Evolutionary conservation across 1,284 basidiomycete species (phyloP).

Genomic region (Cryptococcus deneoformans): DNA sequence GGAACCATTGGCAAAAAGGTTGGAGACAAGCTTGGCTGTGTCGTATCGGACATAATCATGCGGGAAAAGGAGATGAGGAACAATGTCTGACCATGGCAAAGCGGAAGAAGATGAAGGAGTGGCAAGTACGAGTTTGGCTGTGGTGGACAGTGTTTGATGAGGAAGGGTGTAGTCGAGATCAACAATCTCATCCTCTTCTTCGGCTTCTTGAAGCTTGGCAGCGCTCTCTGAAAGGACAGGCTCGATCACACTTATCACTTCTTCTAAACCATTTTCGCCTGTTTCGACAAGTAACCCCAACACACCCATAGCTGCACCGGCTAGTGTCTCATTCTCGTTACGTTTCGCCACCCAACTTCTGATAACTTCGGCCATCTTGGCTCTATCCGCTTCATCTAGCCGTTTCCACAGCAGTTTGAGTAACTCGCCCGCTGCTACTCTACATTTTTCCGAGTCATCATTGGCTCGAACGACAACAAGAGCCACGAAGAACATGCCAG

Average conservation of each 20-base stretch:
- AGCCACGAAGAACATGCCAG: conserved; percentile 87
- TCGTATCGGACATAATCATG: conserved; percentile 93
- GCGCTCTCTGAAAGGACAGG: conserved; percentile 57
- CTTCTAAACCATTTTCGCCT: conserved; percentile 8
- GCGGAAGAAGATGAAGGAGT: conserved; percentile 56
- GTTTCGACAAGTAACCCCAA: conserved; percentile 66
- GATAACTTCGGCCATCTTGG: conserved; percentile 60
- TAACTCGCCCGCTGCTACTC: conserved; percentile 79
- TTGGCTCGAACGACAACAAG: conserved; percentile 92
- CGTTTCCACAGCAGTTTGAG: conserved; percentile 71
- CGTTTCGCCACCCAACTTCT: conserved; percentile 64
- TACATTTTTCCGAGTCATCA: conserved; percentile 84
- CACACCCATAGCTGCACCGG: conserved; percentile 60
- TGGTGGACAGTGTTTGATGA: conserved; percentile 71
- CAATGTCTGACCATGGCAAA: conserved; percentile 64
- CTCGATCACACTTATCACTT: conserved; percentile 57
- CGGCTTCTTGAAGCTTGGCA: conserved; percentile 43
- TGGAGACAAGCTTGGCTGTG: conserved; percentile 72
- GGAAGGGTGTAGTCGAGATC: conserved; percentile 76
- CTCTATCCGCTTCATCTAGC: conserved; percentile 61
- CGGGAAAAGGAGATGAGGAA: conserved; percentile 74
- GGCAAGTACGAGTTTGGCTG: conserved; percentile 62
- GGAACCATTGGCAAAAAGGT: conserved; percentile 57
- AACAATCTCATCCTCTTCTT: conserved; percentile 54
- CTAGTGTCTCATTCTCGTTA: conserved; percentile 30